These are phyloP conservation scores for Atalantia buxifolia DNA, from an alignment of 345 rosid species.

Conservation along the genomic window DNA sequence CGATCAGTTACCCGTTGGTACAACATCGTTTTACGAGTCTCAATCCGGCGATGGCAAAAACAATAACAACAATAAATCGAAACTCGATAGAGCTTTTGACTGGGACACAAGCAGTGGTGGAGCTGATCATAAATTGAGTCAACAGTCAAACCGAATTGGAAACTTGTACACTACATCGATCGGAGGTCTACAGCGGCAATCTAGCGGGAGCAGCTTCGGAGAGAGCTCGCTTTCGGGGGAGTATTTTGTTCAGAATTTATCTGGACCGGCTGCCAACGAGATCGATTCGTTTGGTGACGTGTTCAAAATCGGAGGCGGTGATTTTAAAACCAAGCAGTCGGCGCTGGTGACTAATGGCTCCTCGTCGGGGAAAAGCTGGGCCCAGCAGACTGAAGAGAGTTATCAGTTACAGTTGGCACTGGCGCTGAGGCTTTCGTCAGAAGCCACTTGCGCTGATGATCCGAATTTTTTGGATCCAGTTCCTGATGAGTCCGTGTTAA, in stretches of 20 bases:
- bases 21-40: constrained; percentile 56
- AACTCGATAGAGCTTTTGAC: constrained; percentile 54
- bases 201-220: constrained; percentile 97
- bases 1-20: constrained; percentile 50
- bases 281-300: constrained; percentile 61
- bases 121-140: constrained; percentile 41
- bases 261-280: constrained; percentile 63
- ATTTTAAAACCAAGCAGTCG: constrained; percentile 38
- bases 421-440: constrained; percentile 87
- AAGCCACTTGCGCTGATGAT: constrained; percentile 93
- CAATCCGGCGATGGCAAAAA: constrained; percentile 58
- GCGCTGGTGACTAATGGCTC: constrained; percentile 26
- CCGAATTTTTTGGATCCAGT: constrained; percentile 91
- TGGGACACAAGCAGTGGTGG: constrained; percentile 59
- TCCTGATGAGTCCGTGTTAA: constrained; percentile 62
- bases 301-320: constrained; percentile 39
- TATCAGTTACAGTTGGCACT: constrained; percentile 97
- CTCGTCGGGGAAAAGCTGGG: constrained; percentile 92
- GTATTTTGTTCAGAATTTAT: constrained; percentile 59
- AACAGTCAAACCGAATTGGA: constrained; percentile 48
- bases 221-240: constrained; percentile 97
- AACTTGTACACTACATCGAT: constrained; percentile 47
- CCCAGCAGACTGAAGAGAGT: constrained; percentile 99
- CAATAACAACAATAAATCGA: constrained; percentile 28
- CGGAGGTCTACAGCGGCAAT: constrained; percentile 73